A percentile compares a stretch with the other conserved stretches of the same genome.
phyloP scores from a whole-genome alignment of 495 filamentous ascomycete genomes.

The Neurospora sublineolata region DNA sequence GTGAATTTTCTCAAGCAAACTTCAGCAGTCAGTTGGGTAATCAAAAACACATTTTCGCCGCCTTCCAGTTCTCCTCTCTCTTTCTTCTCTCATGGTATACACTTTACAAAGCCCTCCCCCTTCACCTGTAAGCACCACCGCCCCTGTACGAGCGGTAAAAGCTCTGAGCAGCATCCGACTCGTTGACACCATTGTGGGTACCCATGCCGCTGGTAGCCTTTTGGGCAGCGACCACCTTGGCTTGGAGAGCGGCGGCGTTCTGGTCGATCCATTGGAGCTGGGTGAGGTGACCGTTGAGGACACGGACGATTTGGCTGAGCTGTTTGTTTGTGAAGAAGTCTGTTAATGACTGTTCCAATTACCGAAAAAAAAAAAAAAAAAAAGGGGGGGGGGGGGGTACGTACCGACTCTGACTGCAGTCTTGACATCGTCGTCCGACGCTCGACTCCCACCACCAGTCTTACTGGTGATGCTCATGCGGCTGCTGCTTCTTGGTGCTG shows the following conservation, averaged over 20 bases:
- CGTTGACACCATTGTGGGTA: constrained; percentile 41
- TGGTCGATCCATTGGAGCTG: constrained; percentile 86
- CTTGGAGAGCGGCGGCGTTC: constrained; percentile 65
- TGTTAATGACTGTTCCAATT: not conserved
- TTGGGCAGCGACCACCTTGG: constrained; percentile 68
- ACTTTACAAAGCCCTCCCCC: not conserved
- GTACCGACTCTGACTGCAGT: constrained; percentile 99
- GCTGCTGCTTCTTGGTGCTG: constrained; percentile 67
- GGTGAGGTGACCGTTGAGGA: constrained; percentile 82
- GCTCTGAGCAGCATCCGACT: constrained; percentile 61
- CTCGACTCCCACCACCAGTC: constrained; percentile 67
- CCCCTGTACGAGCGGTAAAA: constrained; percentile 74
- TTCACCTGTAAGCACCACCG: constrained; percentile 6
- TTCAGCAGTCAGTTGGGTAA: not conserved
- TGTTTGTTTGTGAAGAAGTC: constrained; percentile 18
- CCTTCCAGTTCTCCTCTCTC: not conserved
- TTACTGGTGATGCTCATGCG: constrained; percentile 82
- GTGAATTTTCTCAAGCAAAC: no score
- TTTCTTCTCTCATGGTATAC: no score
- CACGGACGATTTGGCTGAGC: constrained; percentile 86
- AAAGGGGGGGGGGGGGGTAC: no score
- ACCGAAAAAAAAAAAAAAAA: no score
- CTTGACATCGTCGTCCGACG: constrained; percentile 85
- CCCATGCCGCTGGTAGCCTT: constrained; percentile 60
- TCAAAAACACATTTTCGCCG: not conserved